Evolutionary conservation across 495 filamentous ascomycete species (phyloP).

Genomic region (Penicillium ochrochloron): DNA sequence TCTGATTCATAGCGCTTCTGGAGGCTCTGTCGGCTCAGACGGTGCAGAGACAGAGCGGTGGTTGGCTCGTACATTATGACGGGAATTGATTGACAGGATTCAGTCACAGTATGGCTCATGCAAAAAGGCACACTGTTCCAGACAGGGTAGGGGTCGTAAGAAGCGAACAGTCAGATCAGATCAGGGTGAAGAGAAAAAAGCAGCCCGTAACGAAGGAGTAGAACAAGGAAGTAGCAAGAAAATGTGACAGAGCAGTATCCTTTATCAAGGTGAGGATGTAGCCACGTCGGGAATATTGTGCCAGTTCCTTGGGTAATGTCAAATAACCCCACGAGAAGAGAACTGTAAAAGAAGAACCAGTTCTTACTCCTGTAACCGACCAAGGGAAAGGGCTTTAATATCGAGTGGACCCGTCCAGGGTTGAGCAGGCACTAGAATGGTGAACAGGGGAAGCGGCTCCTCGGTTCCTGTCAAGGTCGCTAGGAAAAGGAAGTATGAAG

Average conservation of each 20-base stretch:
- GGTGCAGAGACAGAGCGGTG: constrained; percentile 37
- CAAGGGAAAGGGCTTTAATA: constrained; percentile 26
- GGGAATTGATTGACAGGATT: constrained; percentile 5
- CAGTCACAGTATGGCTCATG: constrained; percentile 7
- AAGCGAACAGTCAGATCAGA: background rate
- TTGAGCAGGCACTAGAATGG: constrained; percentile 9
- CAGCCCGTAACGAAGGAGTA: constrained; percentile 6
- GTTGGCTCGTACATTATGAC: constrained; percentile 41
- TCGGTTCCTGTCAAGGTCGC: constrained; percentile 17
- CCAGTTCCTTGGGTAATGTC: constrained; percentile 11
- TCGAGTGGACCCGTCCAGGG: constrained; percentile 22
- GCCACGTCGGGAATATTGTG: constrained; percentile 5
- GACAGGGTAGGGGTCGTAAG: background rate
- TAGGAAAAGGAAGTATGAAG: constrained; percentile 16
- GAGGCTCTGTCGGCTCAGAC: constrained; percentile 43
- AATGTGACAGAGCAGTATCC: constrained; percentile 4
- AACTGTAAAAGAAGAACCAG: constrained; percentile 23
- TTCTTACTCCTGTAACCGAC: constrained; percentile 20
- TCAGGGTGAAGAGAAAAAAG: constrained; percentile 4
- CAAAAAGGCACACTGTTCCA: constrained; percentile 6
- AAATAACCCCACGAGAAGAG: constrained; percentile 19
- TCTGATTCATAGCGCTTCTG: constrained; percentile 50
- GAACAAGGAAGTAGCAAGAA: constrained; percentile 2
- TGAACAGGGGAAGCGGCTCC: constrained; percentile 28
- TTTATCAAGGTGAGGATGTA: constrained; percentile 2